Evolutionary conservation across 768 basidiomycete species (phyloP).

Genomic region (Leccinum longicurvipes): DNA sequence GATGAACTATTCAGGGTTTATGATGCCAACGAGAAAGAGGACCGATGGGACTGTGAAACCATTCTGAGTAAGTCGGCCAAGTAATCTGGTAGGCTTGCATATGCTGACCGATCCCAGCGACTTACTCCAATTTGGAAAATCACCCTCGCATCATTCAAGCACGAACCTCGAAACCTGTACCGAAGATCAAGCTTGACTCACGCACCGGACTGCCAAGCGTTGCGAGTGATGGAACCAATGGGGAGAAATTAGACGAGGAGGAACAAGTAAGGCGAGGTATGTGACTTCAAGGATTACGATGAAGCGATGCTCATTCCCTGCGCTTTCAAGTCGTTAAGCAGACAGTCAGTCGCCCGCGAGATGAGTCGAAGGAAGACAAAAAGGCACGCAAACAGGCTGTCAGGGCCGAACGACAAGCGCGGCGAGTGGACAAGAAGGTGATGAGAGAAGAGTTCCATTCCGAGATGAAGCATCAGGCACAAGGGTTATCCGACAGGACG

Average conservation of each 20-base stretch:
- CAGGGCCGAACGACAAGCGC: slow-evolving; percentile 61
- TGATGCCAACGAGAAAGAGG: slow-evolving; percentile 50
- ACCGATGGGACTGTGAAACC: slow-evolving; percentile 95
- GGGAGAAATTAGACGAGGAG: slow-evolving; percentile 25
- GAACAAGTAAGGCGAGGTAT: slow-evolving; percentile 28
- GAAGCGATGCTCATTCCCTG: slow-evolving; percentile 1
- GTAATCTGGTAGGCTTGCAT: neutral
- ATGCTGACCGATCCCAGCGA: slow-evolving; percentile 51
- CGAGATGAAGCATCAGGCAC: slow-evolving; percentile 62
- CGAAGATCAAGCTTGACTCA: slow-evolving; percentile 69
- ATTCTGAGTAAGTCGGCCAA: slow-evolving; percentile 68
- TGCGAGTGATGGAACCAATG: slow-evolving; percentile 20
- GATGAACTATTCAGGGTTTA: slow-evolving; percentile 40
- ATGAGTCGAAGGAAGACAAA: slow-evolving; percentile 76
- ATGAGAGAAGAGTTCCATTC: slow-evolving; percentile 59
- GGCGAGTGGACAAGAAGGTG: slow-evolving; percentile 65
- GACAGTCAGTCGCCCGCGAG: slow-evolving; percentile 66
- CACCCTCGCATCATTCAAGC: slow-evolving; percentile 87
- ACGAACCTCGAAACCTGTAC: slow-evolving; percentile 47
- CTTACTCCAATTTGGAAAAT: slow-evolving; percentile 96
- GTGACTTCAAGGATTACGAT: neutral
- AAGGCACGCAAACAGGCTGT: slow-evolving; percentile 67
- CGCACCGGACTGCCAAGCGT: slow-evolving; percentile 74
- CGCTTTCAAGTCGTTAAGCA: slow-evolving; percentile 22
- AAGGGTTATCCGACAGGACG: slow-evolving; percentile 43